phyloP scores from a whole-genome alignment of 768 basidiomycete species.

The Sarcodon sp. region DNA sequence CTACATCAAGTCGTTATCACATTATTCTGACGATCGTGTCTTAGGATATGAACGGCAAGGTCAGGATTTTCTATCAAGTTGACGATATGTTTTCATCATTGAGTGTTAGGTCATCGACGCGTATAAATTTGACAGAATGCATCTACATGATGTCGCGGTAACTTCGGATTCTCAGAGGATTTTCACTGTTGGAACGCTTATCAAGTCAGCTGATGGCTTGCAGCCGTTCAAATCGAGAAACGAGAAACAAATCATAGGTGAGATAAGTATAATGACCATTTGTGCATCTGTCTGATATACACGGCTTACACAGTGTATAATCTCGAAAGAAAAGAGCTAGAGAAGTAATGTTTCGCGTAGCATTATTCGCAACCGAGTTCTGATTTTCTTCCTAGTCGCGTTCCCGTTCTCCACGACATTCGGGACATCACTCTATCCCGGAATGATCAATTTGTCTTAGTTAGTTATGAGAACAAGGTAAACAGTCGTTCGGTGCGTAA shows the following conservation, averaged over 20 bases:
- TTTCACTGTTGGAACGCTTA: conserved; percentile 54
- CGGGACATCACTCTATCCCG: conserved; percentile 55
- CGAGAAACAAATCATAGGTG: conserved; percentile 68
- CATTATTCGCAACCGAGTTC: not conserved
- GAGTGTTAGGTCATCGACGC: conserved; percentile 32
- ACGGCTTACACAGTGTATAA: conserved; percentile 43
- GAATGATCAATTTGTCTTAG: conserved; percentile 46
- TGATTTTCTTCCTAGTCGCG: conserved; percentile 31
- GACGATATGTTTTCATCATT: not conserved
- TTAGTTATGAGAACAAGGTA: conserved; percentile 68
- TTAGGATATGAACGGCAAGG: conserved; percentile 49
- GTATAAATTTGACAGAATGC: conserved; percentile 48
- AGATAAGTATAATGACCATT: conserved; percentile 7
- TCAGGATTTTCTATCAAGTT: conserved; percentile 12
- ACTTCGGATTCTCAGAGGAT: conserved; percentile 54
- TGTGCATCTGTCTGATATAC: not conserved
- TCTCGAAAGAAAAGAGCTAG: conserved; percentile 46
- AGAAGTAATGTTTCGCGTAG: conserved; percentile 33
- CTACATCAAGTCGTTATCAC: not conserved
- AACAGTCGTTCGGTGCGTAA: conserved; percentile 1
- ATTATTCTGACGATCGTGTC: not conserved
- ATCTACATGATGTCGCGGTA: conserved; percentile 58
- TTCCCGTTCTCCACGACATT: conserved; percentile 62
- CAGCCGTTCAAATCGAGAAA: conserved; percentile 57
- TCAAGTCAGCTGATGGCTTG: conserved; percentile 47